Conservation (phyloP, 2,329 filamentous ascomycete species). For the Fusarium zealandicum region DNA sequence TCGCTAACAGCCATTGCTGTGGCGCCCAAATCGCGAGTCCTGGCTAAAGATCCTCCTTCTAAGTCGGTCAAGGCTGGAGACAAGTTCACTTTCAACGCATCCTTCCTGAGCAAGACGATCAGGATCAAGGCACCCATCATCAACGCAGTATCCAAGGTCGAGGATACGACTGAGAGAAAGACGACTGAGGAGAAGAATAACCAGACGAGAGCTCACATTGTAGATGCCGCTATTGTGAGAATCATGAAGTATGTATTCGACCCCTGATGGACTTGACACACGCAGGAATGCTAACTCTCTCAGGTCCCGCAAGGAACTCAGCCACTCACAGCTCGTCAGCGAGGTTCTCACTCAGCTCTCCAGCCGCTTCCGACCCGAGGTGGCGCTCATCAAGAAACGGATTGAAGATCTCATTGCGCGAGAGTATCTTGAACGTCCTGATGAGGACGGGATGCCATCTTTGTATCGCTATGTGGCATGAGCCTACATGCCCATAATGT, state of each 20-base stretch:
- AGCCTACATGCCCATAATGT: slow-evolving; percentile 11
- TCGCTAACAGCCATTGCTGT: slow-evolving; percentile 84
- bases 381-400: slow-evolving; percentile 80
- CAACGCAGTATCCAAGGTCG: slow-evolving; percentile 81
- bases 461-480: slow-evolving; percentile 77
- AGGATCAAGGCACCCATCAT: slow-evolving; percentile 92
- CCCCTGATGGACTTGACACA: too few relatives aligned
- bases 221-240: slow-evolving; percentile 79
- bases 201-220: slow-evolving; percentile 72
- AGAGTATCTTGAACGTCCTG: slow-evolving; percentile 76
- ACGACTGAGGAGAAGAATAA: slow-evolving; percentile 80
- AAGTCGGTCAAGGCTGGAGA: slow-evolving; percentile 81
- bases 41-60: slow-evolving; percentile 80
- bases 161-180: slow-evolving; percentile 73
- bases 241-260: slow-evolving; percentile 80
- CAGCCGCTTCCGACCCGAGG: slow-evolving; percentile 76
- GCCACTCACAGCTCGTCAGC: slow-evolving; percentile 72
- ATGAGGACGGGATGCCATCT: slow-evolving; percentile 70
- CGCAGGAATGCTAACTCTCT: slow-evolving; percentile 18
- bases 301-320: slow-evolving; percentile 76
- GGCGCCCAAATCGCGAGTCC: slow-evolving; percentile 80
- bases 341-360: slow-evolving; percentile 76
- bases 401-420: slow-evolving; percentile 79
- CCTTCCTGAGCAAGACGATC: slow-evolving; percentile 82
- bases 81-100: slow-evolving; percentile 80